A percentile compares a stretch with the other conserved stretches of the same genome.
phyloP scores from a whole-genome alignment of 2,329 filamentous ascomycete genomes.

The Sphaerostilbella broomeana region DNA sequence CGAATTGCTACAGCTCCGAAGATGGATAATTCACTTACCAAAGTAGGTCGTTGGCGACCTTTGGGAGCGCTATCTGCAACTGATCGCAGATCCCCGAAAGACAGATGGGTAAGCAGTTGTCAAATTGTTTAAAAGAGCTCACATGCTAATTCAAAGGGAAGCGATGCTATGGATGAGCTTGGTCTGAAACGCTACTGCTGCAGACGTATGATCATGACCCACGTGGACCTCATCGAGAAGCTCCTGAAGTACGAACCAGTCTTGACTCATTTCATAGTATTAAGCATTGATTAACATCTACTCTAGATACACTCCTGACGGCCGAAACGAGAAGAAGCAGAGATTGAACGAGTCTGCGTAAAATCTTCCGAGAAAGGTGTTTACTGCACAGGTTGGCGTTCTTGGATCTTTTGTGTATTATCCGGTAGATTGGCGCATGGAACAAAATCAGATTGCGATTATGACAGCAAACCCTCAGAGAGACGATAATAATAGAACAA shows the following conservation, averaged over 20 bases:
- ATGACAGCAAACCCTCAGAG: constrained; percentile 1
- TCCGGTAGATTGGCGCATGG: constrained; percentile 24
- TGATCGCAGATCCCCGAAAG: constrained; percentile 68
- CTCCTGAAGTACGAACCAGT: constrained; percentile 71
- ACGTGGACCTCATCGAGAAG: constrained; percentile 98
- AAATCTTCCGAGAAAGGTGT: constrained; percentile 12
- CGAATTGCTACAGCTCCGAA: constrained; percentile 13
- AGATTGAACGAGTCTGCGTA: constrained; percentile 31
- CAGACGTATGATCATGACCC: constrained; percentile 98
- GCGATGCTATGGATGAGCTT: constrained; percentile 92
- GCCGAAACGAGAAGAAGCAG: constrained; percentile 56
- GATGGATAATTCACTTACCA: constrained; percentile 22
- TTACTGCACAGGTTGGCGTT: constrained; percentile 31
- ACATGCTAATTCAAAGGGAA: constrained; percentile 32
- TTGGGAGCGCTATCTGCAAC: constrained; percentile 89
- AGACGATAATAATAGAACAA: constrained; percentile 8
- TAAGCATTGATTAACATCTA: constrained; percentile 7
- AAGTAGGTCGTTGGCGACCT: constrained; percentile 87
- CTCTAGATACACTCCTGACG: constrained; percentile 53
- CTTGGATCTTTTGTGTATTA: constrained; percentile 18
- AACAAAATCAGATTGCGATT: constrained; percentile 13
- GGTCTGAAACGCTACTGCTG: constrained; percentile 96
- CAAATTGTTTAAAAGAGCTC: not conserved
- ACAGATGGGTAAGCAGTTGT: constrained; percentile 56
- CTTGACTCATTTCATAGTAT: not conserved